These are phyloP conservation scores for Microdochium nivale DNA, from an alignment of 2,329 filamentous ascomycete genomes.

Conservation along the genomic window DNA sequence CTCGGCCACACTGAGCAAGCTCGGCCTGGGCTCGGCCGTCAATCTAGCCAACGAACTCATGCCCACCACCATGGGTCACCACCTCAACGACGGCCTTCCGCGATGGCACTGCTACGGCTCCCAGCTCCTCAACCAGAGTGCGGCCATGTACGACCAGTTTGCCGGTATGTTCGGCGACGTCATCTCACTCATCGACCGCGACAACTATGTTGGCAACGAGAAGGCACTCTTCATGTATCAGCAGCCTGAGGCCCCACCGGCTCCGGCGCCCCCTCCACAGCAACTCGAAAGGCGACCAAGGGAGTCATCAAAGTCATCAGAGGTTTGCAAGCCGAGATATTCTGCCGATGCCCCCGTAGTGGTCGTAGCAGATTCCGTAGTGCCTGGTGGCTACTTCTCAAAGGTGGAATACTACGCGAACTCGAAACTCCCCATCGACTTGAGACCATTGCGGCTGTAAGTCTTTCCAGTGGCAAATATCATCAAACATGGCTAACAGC, in stretches of 20 bases:
- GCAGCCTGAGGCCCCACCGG: constrained; percentile 7
- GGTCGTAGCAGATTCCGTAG: constrained; percentile 22
- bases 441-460: constrained; percentile 61
- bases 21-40: constrained; percentile 29
- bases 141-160: constrained; percentile 49
- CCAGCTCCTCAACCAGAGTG: constrained; percentile 35
- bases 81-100: constrained; percentile 32
- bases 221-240: constrained; percentile 40
- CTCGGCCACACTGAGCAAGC: constrained; percentile 17
- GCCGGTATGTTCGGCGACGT: constrained; percentile 55
- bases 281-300: constrained; percentile 7
- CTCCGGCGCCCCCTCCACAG: constrained; percentile 5
- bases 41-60: constrained; percentile 33
- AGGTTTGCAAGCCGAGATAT: constrained; percentile 22
- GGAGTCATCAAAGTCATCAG: constrained; percentile 4
- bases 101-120: constrained; percentile 32
- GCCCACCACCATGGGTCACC: constrained; percentile 22
- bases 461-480: constrained; percentile 11
- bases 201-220: constrained; percentile 44
- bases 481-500: constrained; percentile 8
- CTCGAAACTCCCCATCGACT: constrained; percentile 58
- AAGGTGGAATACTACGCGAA: constrained; percentile 77
- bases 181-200: constrained; percentile 64
- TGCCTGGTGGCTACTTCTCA: constrained; percentile 53
- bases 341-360: constrained; percentile 26